Evolutionary conservation across 441 rosid genomes (phyloP).

Genomic region (Jatropha multifida): DNA sequence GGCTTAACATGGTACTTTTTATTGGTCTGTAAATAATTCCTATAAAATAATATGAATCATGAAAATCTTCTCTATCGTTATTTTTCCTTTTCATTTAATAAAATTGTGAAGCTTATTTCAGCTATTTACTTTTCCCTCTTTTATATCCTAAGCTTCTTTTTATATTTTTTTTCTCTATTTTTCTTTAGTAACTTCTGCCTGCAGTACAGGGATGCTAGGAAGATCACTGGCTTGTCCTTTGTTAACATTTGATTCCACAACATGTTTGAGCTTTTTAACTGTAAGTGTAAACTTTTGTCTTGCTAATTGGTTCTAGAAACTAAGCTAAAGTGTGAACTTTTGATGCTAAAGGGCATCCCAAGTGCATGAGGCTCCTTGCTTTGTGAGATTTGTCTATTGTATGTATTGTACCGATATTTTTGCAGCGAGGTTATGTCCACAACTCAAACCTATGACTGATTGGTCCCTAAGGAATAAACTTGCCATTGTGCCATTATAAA

Average conservation of each 20-base stretch:
- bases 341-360: not conserved
- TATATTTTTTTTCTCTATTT: not conserved
- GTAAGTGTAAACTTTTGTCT: constrained; percentile 31
- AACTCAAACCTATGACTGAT: not conserved
- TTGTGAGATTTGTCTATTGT: not conserved
- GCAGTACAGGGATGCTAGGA: constrained; percentile 58
- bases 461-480: not conserved
- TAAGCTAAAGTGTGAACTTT: not conserved
- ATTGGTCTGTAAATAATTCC: not conserved
- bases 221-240: constrained; percentile 53
- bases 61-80: not conserved
- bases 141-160: not conserved
- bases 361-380: not conserved
- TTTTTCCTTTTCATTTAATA: not conserved
- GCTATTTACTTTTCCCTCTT: not conserved
- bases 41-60: not conserved
- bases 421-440: not conserved
- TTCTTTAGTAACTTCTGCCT: not conserved
- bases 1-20: not conserved
- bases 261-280: constrained; percentile 19
- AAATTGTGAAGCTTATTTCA: not conserved
- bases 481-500: not conserved
- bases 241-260: constrained; percentile 33
- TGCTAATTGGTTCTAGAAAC: not conserved
- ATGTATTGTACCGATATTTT: not conserved